phyloP scores from a whole-genome alignment of 1,284 basidiomycete genomes.

The Taiwanofungus camphoratus region DNA sequence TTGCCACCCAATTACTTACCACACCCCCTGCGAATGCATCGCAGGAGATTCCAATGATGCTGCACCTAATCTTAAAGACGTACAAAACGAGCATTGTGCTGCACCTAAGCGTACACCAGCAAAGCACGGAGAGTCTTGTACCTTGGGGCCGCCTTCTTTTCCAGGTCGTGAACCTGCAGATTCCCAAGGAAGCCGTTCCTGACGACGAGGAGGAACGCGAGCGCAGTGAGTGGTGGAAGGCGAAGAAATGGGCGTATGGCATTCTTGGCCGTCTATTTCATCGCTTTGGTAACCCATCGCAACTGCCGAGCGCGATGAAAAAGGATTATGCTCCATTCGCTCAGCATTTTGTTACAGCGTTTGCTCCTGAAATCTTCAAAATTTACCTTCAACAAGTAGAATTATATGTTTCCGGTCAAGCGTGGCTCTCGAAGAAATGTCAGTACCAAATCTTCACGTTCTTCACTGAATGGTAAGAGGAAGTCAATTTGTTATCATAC shows the following conservation, averaged over 20 bases:
- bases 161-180: conserved; percentile 61
- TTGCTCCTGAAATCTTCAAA: conserved; percentile 81
- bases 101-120: conserved; percentile 68
- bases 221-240: conserved; percentile 78
- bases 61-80: conserved; percentile 78
- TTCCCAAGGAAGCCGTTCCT: conserved; percentile 62
- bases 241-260: conserved; percentile 86
- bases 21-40: conserved; percentile 49
- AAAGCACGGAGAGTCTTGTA: conserved; percentile 65
- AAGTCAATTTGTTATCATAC: background rate
- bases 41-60: conserved; percentile 69
- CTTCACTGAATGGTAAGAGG: conserved; percentile 75
- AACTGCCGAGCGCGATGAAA: conserved; percentile 68
- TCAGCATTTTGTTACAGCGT: conserved; percentile 68
- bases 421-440: conserved; percentile 78
- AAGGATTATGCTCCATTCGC: conserved; percentile 68
- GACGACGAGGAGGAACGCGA: conserved; percentile 72
- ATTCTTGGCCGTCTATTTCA: conserved; percentile 73
- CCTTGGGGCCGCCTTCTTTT: conserved; percentile 85
- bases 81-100: conserved; percentile 77
- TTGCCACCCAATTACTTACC: conserved; percentile 61
- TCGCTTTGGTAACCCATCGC: conserved; percentile 79
- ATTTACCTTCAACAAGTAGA: conserved; percentile 75
- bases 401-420: conserved; percentile 60
- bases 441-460: conserved; percentile 78